Base-by-base conservation (phyloP, 1,139 yeast genomes). In the Zygoascus meyerae region DNA sequence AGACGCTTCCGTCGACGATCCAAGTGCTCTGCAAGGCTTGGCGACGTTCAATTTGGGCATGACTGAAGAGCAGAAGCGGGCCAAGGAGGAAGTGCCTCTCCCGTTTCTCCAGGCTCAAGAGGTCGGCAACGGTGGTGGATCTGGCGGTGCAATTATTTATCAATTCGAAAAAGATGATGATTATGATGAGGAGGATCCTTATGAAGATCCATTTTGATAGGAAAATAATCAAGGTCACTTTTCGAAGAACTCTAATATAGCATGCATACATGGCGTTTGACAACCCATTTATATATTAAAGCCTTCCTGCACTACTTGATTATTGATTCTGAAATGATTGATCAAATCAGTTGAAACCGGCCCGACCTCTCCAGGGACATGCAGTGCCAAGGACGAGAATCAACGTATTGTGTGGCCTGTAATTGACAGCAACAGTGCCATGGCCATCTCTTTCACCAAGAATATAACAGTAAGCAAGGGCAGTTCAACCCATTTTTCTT, bases 151-250 rank as follows among this genome's bases (percentile, higher is more conserved):
- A 1, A 90, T 92, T 58, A 95, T 92, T 10, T 92, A 90, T 61
- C 94, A 90, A 61, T 90, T 81, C 61, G 95, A 86, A 58, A 76
- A 77, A 56, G 82, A 77, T 55, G 83, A 90, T 63, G 97, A 90
- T 62, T 90, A 89, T 57, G 97, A 92, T 61, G 97, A 92, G 64
- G 97, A 92, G 56, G 98, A 92, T 64, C 97, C 97, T 0, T 90
- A 83, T 58, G 98, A 92, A 62, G 97, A 92, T 61, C 97, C 97
- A 3, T 90, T 89, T 59, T 89, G 63, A 62, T 17, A 7, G 34
- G 6, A 28, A 4, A 21, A 21, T 21, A 21, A 7, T 21, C 7
- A 7, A 21, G 26, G 26, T 21, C 4, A 21, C 7, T 4, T 21
- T 7, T 21, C 26, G 26, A 21, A 21, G 6, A 5, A 21, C 4